Evolutionary conservation across 148 eudicot species (phyloP).

Genomic region (Linanthus parryae): DNA sequence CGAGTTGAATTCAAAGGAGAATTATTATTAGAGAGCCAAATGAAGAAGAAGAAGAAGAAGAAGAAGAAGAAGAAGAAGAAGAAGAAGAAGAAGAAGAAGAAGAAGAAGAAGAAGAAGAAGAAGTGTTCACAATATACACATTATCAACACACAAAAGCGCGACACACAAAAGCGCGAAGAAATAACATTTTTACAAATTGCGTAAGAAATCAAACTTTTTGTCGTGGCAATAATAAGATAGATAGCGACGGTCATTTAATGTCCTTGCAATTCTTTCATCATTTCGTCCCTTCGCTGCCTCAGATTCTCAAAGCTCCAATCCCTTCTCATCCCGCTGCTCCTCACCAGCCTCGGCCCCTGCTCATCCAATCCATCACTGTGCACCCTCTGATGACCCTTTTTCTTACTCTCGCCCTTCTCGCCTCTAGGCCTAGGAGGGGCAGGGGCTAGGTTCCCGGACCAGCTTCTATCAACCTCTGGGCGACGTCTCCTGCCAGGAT

Average conservation of each 20-base stretch:
- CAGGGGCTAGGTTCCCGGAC: constrained; percentile 37
- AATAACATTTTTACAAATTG: no score
- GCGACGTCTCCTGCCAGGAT: constrained; percentile 3
- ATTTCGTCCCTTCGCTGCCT: constrained; percentile 10
- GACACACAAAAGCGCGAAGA: no score
- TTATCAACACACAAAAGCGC: no score
- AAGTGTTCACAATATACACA: no score
- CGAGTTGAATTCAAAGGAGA: no score
- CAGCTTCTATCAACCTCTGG: constrained; percentile 29
- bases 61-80: neutral
- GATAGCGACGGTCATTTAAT: neutral
- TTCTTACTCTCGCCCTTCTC: neutral
- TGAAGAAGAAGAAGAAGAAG: neutral
- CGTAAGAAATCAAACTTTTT: no score
- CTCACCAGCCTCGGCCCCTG: constrained; percentile 51
- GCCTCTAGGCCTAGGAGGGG: constrained; percentile 6
- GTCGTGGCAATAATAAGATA: neutral
- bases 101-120: neutral
- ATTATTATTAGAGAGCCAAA: neutral
- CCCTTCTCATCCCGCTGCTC: constrained; percentile 71
- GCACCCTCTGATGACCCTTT: constrained; percentile 9
- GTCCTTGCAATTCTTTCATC: constrained; percentile 16
- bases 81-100: neutral
- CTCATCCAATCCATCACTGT: no score
- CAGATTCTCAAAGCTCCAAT: constrained; percentile 85